These are phyloP conservation scores for Aristolochia fimbriata DNA, from an alignment of 164 flowering plant species.

Conservation along the genomic window DNA sequence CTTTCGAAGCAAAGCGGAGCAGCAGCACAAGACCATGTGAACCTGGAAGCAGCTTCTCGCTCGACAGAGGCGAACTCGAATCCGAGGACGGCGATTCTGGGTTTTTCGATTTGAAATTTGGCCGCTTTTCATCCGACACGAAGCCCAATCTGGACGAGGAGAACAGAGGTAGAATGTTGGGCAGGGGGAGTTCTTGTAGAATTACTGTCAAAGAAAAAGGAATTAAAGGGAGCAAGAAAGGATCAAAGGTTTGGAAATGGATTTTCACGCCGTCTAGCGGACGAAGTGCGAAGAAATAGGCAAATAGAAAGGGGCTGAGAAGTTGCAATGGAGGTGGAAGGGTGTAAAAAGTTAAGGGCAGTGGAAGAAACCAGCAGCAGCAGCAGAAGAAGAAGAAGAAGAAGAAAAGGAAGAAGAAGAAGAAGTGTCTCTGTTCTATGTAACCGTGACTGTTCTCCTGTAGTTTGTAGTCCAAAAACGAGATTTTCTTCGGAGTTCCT, in stretches of 20 bases:
- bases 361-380: no score
- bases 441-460: no score
- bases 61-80: neutral
- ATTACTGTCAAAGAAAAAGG: slow-evolving; percentile 34
- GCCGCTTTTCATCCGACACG: slow-evolving; percentile 23
- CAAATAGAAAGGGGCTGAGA: neutral
- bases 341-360: no score
- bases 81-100: slow-evolving; percentile 23
- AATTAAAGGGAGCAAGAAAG: slow-evolving; percentile 30
- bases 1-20: slow-evolving; percentile 26
- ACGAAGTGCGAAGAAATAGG: slow-evolving; percentile 9
- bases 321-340: no score
- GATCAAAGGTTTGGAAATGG: slow-evolving; percentile 58
- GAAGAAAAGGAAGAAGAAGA: no score
- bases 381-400: no score
- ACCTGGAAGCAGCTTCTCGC: neutral
- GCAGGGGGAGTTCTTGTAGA: slow-evolving; percentile 39
- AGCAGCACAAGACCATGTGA: neutral
- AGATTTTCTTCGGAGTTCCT: no score
- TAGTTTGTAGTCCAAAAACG: no score
- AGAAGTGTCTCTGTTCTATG: no score
- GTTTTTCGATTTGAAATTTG: slow-evolving; percentile 59
- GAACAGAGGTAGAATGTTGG: slow-evolving; percentile 6
- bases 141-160: slow-evolving; percentile 12
- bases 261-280: slow-evolving; percentile 24